Evolutionary conservation across 164 flowering plant genomes (phyloP), one percentile per base, ranked within the genome.

Genomic region (Buxus sempervirens): DNA sequence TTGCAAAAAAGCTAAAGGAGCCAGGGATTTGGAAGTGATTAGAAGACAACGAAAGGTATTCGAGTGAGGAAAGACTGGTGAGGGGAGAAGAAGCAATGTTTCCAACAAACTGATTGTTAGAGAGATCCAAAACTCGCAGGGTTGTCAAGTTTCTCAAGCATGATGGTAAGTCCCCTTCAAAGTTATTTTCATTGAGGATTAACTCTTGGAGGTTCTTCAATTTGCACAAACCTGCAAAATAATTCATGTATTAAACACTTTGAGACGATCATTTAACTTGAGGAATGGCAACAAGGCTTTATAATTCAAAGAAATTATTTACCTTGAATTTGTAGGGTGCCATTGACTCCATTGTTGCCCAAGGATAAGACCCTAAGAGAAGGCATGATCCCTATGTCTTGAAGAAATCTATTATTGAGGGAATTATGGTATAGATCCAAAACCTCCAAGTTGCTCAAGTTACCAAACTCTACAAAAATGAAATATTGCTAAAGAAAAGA

Each of bases 91-190:
- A 10, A 5, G 68, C 36, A 22, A 73, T 68, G 16, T 27, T 63
- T 48, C 76, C 76, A 45, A 9, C 16, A 15, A 74, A 70, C 5
- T 38, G 22, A 56, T 74, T 74, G 21, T 12, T 4, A 23, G 45
- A 25, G 41, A 73, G 65, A 9, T 69, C 72, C 22, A 73, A 15
- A 24, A 64, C 21, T n/a, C 18, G 28, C 5, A 73, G 72, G 20
- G 76, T 51, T 24, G 76, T 68, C 38, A 68, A 58, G 28, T 68
- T 69, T 20, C 28, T 32, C 9, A 73, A 15, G 51, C 72, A 73
- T 7, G 38, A 21, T 36, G 70, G 73, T 27, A 69, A 18, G 0
- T 27, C 58, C 28, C 76, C 76, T 27, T 14, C 16, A 15, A 74
- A 70, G 4, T 38, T 18, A 56, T 74, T 74, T 16, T 12, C 4